Conservation (phyloP, 192 early-diverging fungal genomes). For the Cetraspora pellucida region DNA sequence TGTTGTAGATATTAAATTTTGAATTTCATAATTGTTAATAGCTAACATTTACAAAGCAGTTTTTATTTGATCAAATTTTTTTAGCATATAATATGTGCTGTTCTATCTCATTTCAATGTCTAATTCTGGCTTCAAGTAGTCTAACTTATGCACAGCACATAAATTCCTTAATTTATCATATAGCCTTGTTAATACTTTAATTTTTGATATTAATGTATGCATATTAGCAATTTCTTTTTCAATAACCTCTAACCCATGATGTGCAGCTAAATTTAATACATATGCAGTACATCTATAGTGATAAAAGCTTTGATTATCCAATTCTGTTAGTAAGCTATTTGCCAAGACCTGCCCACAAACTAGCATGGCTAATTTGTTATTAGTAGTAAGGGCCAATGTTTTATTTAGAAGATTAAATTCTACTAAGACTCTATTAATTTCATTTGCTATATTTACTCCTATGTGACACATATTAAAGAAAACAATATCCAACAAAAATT, state of each 20-base stretch:
- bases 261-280: neutral
- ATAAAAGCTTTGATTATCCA: neutral
- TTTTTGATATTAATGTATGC: neutral
- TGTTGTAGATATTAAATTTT: neutral
- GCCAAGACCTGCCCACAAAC: neutral
- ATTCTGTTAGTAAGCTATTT: neutral
- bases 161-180: neutral
- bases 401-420: neutral
- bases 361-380: conserved; percentile 6
- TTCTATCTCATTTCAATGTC: neutral
- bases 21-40: neutral
- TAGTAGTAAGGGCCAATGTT: neutral
- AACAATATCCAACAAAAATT: conserved; percentile 24
- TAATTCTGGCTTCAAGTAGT: neutral
- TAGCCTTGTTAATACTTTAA: neutral
- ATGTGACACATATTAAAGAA: neutral
- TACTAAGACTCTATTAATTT: neutral
- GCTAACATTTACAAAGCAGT: neutral
- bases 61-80: conserved; percentile 5
- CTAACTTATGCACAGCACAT: neutral
- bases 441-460: neutral
- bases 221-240: neutral
- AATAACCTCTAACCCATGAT: neutral
- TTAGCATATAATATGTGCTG: conserved; percentile 4
- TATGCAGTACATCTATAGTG: neutral